phyloP scores from a whole-genome alignment of 2,329 filamentous ascomycete species.

The Rachicladosporium sp. region DNA sequence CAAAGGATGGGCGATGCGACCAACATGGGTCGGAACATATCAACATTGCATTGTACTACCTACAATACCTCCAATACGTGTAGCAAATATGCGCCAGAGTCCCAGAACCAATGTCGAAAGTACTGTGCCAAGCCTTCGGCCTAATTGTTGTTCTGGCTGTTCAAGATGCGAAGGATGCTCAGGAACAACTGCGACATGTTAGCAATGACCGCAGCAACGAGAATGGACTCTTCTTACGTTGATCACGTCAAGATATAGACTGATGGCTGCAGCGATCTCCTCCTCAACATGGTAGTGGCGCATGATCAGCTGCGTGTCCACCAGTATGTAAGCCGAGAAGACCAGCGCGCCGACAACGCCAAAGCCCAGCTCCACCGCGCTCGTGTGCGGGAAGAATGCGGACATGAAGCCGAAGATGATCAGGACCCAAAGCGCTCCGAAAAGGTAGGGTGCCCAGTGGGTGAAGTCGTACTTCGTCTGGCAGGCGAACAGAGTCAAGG shows the following conservation, averaged over 20 bases:
- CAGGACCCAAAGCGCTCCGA: conserved; percentile 78
- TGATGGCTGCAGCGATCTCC: conserved; percentile 77
- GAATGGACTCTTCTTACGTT: no score
- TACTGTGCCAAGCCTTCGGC: no score
- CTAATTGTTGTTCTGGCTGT: conserved; percentile 90
- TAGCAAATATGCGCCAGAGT: no score
- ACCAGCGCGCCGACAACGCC: conserved; percentile 70
- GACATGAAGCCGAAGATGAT: conserved; percentile 89
- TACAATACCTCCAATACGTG: no score
- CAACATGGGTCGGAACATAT: no score
- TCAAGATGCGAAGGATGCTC: conserved; percentile 86
- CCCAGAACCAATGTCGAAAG: no score
- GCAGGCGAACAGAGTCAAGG: conserved; percentile 70
- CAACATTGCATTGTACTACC: no score
- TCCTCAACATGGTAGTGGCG: conserved; percentile 95
- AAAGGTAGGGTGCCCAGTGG: conserved; percentile 89
- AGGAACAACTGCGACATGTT: no score
- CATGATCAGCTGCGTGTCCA: conserved; percentile 93
- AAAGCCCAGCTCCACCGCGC: conserved; percentile 73
- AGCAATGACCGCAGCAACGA: no score
- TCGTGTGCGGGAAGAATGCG: conserved; percentile 74
- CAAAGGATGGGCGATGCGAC: no score
- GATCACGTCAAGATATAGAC: conserved; percentile 88
- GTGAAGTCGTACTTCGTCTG: conserved; percentile 99
- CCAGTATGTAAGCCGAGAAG: conserved; percentile 88